phyloP scores from a whole-genome alignment of 2,329 filamentous ascomycete species.

The Botryotinia convoluta region DNA sequence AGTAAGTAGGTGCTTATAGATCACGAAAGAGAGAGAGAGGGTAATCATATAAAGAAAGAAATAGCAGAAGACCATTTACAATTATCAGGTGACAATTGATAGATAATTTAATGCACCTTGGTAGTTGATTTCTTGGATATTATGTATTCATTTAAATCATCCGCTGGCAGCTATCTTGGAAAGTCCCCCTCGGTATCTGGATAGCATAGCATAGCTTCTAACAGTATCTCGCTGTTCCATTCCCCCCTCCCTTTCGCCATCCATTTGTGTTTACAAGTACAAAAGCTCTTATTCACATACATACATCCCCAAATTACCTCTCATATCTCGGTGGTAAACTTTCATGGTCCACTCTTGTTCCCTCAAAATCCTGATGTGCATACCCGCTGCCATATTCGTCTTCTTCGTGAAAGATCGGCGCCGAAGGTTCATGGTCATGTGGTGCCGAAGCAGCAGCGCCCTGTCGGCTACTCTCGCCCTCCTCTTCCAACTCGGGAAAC shows the following conservation, averaged over 20 bases:
- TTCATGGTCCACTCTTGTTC: constrained; percentile 25
- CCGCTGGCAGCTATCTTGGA: neutral
- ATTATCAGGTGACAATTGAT: neutral
- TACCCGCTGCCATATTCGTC: constrained; percentile 45
- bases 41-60: neutral
- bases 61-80: neutral
- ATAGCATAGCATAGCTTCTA: neutral
- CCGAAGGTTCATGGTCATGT: constrained; percentile 47
- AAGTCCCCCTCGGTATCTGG: neutral
- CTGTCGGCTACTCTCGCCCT: constrained; percentile 31
- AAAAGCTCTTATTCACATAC: neutral
- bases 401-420: constrained; percentile 57
- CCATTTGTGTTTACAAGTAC: neutral
- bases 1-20: neutral
- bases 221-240: neutral
- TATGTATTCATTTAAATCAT: neutral
- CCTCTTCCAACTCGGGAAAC: constrained; percentile 50
- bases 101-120: neutral
- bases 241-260: neutral
- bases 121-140: neutral
- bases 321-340: constrained; percentile 36
- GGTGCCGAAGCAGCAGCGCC: constrained; percentile 8
- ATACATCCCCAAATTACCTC: constrained; percentile 19
- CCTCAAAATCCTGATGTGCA: constrained; percentile 24
- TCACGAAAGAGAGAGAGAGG: no score